Evolutionary conservation across 257 asterid genomes (phyloP), one percentile per base, ranked within the genome.

Genomic region (Salvia miltiorrhiza): DNA sequence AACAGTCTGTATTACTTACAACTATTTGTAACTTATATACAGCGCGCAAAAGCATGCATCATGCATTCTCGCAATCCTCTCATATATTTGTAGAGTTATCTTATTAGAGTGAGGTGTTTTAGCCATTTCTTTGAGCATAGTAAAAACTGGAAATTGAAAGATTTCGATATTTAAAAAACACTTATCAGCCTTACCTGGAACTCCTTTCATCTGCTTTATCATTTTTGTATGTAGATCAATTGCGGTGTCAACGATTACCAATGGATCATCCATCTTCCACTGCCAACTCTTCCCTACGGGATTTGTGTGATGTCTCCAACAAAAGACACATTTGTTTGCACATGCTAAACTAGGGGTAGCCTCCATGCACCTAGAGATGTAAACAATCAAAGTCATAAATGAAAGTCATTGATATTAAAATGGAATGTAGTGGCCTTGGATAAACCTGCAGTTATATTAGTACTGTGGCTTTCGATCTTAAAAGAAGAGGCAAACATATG

Each of bases 301-400:
- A 77, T 91, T 94, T 28, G 99, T 94, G 82, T 91, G 99, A 85
- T 94, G 97, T 77, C 99, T 89, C 99, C 99, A 94, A 73, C 99
- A 94, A 79, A 94, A 93, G 49, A 94, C 96, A 37, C 99, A 94
- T 81, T 94, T 94, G 79, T 94, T 94, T 4, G 99, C 99, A 75
- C 99, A 94, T 69, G 99, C 99, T 80, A 94, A 87, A 78, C 99
- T 94, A 63, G 99, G 99, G 65, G 99, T 94, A 55, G 99, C 86
- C 87, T 94, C 99, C 99, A 91, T 94, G 87, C 99, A 93, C 87
- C 99, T 93, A 65, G 73, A 60, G 24, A 24, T 41, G 35, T 40
- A 78, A 64, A 47, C 2, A 30, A 49, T 47, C 24, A 61, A 56
- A 9, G 58, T 68, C 65, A 69, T 64, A 35, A 76, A 60, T 17